Conservation (phyloP, 2,329 filamentous ascomycete species). For the Nemania bipapillata region DNA sequence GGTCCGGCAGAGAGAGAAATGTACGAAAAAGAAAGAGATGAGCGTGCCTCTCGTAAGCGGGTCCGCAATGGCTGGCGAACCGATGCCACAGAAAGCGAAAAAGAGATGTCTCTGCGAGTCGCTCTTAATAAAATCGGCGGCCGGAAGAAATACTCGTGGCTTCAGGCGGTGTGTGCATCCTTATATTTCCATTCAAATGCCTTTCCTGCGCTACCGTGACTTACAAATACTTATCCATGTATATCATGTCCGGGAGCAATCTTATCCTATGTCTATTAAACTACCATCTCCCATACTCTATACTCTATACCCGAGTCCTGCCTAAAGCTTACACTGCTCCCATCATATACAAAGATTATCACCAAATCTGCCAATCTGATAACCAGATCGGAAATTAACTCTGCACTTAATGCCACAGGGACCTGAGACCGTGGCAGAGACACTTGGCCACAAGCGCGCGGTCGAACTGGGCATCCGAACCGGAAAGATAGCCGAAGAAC, state of each 20-base stretch:
- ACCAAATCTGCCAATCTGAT: too few relatives aligned
- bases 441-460: conserved; percentile 23
- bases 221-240: background rate
- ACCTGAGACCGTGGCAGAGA: conserved; percentile 21
- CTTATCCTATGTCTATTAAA: too few relatives aligned
- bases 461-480: conserved; percentile 15
- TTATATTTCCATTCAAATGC: background rate
- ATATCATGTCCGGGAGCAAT: too few relatives aligned
- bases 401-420: conserved; percentile 2
- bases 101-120: conserved; percentile 21
- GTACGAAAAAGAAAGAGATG: conserved; percentile 30
- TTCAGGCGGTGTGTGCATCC: conserved; percentile 35
- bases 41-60: conserved; percentile 43
- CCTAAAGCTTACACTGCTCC: too few relatives aligned
- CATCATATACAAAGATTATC: too few relatives aligned
- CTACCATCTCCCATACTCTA: too few relatives aligned
- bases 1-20: background rate
- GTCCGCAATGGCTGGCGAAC: conserved; percentile 27
- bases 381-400: background rate
- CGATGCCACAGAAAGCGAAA: conserved; percentile 28
- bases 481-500: conserved; percentile 29
- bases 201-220: too few relatives aligned
- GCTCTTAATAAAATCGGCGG: conserved; percentile 25
- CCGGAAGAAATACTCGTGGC: conserved; percentile 41
- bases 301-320: too few relatives aligned